Conservation (phyloP, 345 rosid genomes). For the Syzygium aqueum region DNA sequence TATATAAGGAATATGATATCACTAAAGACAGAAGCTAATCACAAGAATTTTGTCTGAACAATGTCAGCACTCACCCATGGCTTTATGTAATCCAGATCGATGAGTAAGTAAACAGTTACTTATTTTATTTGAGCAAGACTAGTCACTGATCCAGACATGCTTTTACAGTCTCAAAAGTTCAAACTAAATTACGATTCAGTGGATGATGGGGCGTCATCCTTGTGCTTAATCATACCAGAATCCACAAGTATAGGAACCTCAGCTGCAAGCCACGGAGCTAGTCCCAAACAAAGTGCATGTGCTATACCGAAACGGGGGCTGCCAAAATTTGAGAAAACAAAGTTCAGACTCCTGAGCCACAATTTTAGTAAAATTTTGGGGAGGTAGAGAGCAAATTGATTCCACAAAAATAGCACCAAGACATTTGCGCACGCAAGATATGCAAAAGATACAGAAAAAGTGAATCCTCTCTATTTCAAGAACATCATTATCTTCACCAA, state of each 20-base stretch:
- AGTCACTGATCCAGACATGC: not conserved
- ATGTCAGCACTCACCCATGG: not conserved
- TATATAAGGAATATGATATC: not conserved
- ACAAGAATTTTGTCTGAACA: not conserved
- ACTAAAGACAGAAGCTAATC: not conserved
- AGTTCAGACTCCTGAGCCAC: not conserved
- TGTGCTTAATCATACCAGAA: slow-evolving; percentile 96
- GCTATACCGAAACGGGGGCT: slow-evolving; percentile 96
- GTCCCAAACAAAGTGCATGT: slow-evolving; percentile 95
- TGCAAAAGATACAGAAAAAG: not conserved
- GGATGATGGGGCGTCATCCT: slow-evolving; percentile 69
- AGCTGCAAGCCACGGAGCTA: slow-evolving; percentile 99
- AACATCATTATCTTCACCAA: not conserved
- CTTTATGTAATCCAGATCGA: not conserved
- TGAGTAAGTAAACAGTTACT: not conserved
- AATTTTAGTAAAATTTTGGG: not conserved
- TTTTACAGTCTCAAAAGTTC: not conserved
- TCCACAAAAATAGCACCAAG: not conserved
- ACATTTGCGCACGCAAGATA: not conserved
- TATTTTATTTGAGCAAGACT: not conserved
- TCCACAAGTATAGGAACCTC: slow-evolving; percentile 94
- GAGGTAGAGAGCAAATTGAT: not conserved
- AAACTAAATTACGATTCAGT: slow-evolving; percentile 32
- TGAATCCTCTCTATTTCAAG: not conserved
- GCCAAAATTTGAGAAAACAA: slow-evolving; percentile 8